phyloP scores from a whole-genome alignment of 2,329 filamentous ascomycete species.

The Fusarium secorum region DNA sequence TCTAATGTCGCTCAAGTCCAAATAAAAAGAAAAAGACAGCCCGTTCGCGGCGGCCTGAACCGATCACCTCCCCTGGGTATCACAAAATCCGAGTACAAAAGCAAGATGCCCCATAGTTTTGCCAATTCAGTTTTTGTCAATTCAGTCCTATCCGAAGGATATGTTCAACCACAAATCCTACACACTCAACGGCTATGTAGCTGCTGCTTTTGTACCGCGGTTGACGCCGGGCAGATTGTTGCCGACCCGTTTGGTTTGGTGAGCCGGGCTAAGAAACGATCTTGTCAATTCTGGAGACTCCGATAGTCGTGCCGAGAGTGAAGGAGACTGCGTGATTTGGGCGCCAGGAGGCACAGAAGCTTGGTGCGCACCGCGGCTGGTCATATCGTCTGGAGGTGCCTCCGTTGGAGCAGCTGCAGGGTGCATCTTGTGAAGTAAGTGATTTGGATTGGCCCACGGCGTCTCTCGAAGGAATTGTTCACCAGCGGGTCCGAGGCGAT shows the following conservation, averaged over 20 bases:
- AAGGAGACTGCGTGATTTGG: slow-evolving; percentile 40
- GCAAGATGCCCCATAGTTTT: slow-evolving; percentile 37
- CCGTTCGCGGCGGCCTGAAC: slow-evolving; percentile 34
- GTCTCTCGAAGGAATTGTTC: slow-evolving; percentile 90
- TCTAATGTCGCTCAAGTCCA: slow-evolving; percentile 29
- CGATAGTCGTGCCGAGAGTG: slow-evolving; percentile 43
- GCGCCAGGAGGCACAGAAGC: slow-evolving; percentile 22
- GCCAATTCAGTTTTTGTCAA: slow-evolving; percentile 38
- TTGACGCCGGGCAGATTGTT: slow-evolving; percentile 42
- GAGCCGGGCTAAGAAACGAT: slow-evolving; percentile 45
- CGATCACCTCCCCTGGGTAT: slow-evolving; percentile 49
- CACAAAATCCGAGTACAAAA: slow-evolving; percentile 47
- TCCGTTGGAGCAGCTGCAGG: slow-evolving; percentile 42
- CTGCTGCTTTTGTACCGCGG: slow-evolving; percentile 48
- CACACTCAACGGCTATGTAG: slow-evolving; percentile 38
- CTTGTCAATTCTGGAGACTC: slow-evolving; percentile 57
- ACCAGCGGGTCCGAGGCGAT: slow-evolving; percentile 70
- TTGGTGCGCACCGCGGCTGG: slow-evolving; percentile 37
- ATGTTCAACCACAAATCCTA: slow-evolving; percentile 17
- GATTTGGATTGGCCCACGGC: slow-evolving; percentile 90
- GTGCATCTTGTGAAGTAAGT: slow-evolving; percentile 69
- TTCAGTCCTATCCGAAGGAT: slow-evolving; percentile 23
- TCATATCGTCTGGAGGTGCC: slow-evolving; percentile 9
- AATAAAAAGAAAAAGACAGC: slow-evolving; percentile 36
- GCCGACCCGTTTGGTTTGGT: slow-evolving; percentile 47